These are phyloP conservation scores for Rhizoctonia solani DNA, from an alignment of 1,284 basidiomycete species.

Conservation along the genomic window DNA sequence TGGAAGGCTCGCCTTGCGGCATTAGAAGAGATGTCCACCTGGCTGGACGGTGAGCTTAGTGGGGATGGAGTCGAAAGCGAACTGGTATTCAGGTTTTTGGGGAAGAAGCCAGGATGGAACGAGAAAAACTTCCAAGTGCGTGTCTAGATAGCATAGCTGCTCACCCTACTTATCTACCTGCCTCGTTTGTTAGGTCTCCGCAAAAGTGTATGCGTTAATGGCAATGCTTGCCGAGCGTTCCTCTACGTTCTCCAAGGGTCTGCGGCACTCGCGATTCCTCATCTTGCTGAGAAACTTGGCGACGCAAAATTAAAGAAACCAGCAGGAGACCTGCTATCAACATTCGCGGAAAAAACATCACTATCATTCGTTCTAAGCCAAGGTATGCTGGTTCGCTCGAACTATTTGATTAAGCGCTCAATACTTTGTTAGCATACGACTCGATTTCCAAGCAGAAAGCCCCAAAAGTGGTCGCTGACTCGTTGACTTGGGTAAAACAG, in stretches of 20 bases:
- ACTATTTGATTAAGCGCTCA: background rate
- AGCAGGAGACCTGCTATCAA: slow-evolving; percentile 83
- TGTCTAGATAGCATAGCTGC: slow-evolving; percentile 22
- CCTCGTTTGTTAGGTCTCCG: slow-evolving; percentile 68
- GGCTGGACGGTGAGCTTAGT: slow-evolving; percentile 67
- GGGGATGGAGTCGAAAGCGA: slow-evolving; percentile 81
- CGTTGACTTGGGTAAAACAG: slow-evolving; percentile 86
- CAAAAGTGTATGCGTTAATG: slow-evolving; percentile 83
- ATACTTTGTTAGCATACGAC: slow-evolving; percentile 71
- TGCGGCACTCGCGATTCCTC: slow-evolving; percentile 80
- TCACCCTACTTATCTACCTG: no score
- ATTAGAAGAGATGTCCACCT: slow-evolving; percentile 81
- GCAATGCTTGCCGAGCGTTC: slow-evolving; percentile 74
- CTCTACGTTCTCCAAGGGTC: slow-evolving; percentile 85
- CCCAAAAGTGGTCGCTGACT: slow-evolving; percentile 94
- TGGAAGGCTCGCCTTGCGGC: slow-evolving; percentile 94
- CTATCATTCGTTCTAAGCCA: slow-evolving; percentile 93
- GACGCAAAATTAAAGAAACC: slow-evolving; percentile 97
- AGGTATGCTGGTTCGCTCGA: slow-evolving; percentile 56
- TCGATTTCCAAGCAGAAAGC: slow-evolving; percentile 93
- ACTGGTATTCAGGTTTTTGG: slow-evolving; percentile 85
- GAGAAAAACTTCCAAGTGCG: slow-evolving; percentile 98
- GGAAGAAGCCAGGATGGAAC: slow-evolving; percentile 90
- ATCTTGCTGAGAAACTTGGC: slow-evolving; percentile 92
- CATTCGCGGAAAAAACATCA: slow-evolving; percentile 91